A percentile compares a stretch with the other conserved stretches of the same genome.
These are phyloP conservation scores for Puya raimondii DNA, from an alignment of 176 grass and related monocot genomes.

Conservation along the genomic window DNA sequence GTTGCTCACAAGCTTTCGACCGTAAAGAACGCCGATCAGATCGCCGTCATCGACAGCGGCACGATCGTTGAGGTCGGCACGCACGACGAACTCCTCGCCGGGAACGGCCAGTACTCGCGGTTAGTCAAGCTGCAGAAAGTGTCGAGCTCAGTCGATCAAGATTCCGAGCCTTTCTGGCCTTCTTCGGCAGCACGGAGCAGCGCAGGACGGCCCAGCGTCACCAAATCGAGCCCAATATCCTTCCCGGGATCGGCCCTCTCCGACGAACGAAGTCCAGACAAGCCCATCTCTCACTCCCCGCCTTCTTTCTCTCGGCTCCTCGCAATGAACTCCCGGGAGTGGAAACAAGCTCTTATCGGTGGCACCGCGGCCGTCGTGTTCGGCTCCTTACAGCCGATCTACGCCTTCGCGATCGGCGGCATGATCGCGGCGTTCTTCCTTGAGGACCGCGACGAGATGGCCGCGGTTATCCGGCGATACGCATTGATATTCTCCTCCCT, in stretches of 20 bases:
- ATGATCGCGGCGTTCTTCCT: constrained; percentile 94
- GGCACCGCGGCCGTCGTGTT: constrained; percentile 70
- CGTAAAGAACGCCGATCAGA: constrained; percentile 87
- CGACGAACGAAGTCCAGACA: not conserved
- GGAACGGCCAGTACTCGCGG: constrained; percentile 64
- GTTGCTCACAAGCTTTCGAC: constrained; percentile 98
- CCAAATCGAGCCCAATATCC: constrained; percentile 71
- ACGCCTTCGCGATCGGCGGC: constrained; percentile 83
- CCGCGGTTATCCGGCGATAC: constrained; percentile 59
- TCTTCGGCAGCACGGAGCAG: constrained; percentile 75
- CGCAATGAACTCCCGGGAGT: constrained; percentile 84
- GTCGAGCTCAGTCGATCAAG: constrained; percentile 86
- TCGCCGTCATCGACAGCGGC: constrained; percentile 80
- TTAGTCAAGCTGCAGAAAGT: constrained; percentile 93
- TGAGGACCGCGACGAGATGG: constrained; percentile 69
- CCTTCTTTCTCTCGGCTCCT: constrained; percentile 96
- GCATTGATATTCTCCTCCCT: constrained; percentile 79
- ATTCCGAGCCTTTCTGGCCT: constrained; percentile 52
- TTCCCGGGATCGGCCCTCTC: constrained; percentile 21
- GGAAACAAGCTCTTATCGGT: constrained; percentile 80
- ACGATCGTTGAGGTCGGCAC: constrained; percentile 80
- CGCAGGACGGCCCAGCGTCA: constrained; percentile 63
- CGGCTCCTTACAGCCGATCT: constrained; percentile 85
- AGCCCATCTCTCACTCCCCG: constrained; percentile 21
- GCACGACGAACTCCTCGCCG: constrained; percentile 81